phyloP scores from a whole-genome alignment of 2,329 filamentous ascomycete species.

The Alternaria novae-zelandiae region DNA sequence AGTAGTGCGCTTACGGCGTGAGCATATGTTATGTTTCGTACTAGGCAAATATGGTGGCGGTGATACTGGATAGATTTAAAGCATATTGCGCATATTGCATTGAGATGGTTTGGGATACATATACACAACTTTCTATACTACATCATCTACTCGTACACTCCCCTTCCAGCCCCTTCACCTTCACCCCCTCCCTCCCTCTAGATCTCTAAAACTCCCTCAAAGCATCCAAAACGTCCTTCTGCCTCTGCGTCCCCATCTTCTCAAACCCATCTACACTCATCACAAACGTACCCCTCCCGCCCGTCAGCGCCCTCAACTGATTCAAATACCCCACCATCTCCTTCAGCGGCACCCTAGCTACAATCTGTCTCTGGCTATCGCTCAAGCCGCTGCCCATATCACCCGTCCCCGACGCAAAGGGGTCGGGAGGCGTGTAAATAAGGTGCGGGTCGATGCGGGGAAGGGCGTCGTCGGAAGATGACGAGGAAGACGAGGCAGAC shows the following conservation, averaged over 20 bases:
- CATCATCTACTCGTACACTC: not conserved
- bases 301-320: conserved; percentile 85
- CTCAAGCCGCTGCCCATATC: conserved; percentile 22
- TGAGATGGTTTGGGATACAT: not conserved
- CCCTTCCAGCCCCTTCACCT: not conserved
- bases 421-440: conserved; percentile 89
- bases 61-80: not conserved
- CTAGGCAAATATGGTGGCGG: not conserved
- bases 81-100: not conserved
- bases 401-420: conserved; percentile 63
- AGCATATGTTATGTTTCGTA: not conserved
- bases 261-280: conserved; percentile 78
- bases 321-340: conserved; percentile 97
- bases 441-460: conserved; percentile 69
- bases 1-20: conserved; percentile 81
- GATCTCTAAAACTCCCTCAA: conserved; percentile 35
- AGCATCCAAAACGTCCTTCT: conserved; percentile 60
- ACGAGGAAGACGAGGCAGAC: conserved; percentile 1
- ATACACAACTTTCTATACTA: not conserved
- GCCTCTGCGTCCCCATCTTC: conserved; percentile 66
- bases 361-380: conserved; percentile 64
- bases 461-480: conserved; percentile 36
- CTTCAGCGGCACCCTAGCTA: conserved; percentile 87
- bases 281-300: conserved; percentile 78
- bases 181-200: not conserved